Evolutionary conservation across 148 eudicot genomes (phyloP).

Genomic region (Fagopyrum homotropicum): DNA sequence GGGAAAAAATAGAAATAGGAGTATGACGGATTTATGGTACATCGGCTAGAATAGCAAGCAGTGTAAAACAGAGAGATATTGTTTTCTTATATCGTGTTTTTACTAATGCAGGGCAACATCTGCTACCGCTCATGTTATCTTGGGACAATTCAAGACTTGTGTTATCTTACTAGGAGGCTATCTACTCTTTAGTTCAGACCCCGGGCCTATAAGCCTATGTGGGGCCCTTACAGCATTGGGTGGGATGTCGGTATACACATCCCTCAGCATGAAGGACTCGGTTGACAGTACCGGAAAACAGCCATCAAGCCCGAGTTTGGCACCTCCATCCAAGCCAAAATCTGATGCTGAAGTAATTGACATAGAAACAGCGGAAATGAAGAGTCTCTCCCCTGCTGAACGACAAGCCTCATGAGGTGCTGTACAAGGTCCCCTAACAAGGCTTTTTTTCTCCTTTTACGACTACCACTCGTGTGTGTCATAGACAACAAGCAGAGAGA

Average conservation of each 20-base stretch:
- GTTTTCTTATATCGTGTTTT: not conserved
- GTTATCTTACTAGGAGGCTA: conserved; percentile 80
- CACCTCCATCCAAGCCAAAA: conserved; percentile 34
- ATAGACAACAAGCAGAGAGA: not conserved
- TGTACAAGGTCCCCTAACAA: not conserved
- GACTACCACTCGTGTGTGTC: not conserved
- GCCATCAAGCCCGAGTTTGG: conserved; percentile 26
- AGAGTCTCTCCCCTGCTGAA: conserved; percentile 27
- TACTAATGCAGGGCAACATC: conserved; percentile 67
- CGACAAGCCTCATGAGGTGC: conserved; percentile 15
- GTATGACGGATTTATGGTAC: too few species aligned
- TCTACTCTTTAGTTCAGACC: conserved; percentile 63
- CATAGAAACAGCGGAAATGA: conserved; percentile 27
- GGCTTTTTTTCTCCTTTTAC: not conserved
- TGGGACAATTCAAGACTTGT: conserved; percentile 93
- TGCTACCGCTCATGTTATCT: conserved; percentile 77
- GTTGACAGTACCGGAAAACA: conserved; percentile 22
- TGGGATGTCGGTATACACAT: conserved; percentile 83
- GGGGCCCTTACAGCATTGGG: conserved; percentile 67
- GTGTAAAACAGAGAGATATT: too few species aligned
- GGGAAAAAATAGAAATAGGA: too few species aligned
- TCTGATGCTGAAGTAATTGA: conserved; percentile 30
- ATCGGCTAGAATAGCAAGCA: too few species aligned
- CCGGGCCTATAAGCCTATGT: conserved; percentile 64
- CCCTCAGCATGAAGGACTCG: conserved; percentile 44